A percentile compares a stretch with the other conserved stretches of the same genome.
Conservation (phyloP, 192 early-diverging fungal species). For the Mortierella alpina region DNA sequence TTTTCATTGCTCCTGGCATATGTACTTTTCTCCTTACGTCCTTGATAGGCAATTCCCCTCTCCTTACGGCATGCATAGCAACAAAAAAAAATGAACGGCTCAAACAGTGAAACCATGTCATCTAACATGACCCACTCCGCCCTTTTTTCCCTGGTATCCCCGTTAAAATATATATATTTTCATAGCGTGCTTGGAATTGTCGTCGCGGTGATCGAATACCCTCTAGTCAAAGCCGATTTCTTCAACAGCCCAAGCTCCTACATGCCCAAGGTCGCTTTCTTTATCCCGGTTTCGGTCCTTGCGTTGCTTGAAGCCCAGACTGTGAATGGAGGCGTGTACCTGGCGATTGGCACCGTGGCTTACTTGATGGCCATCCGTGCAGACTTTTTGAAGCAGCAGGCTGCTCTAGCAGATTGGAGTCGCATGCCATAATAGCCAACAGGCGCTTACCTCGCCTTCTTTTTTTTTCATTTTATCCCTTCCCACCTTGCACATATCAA, state of each 20-base stretch:
- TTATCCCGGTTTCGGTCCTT: conserved; percentile 35
- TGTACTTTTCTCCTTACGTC: background rate
- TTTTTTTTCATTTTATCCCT: too few relatives aligned
- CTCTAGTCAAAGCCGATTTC: conserved; percentile 20
- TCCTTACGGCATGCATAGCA: background rate
- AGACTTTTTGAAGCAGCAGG: conserved; percentile 38
- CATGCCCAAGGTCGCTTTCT: conserved; percentile 38
- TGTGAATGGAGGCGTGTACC: conserved; percentile 43
- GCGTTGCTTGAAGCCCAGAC: conserved; percentile 34
- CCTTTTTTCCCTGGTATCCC: background rate
- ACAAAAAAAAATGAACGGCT: background rate
- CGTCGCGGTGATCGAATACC: conserved; percentile 32
- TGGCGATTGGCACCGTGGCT: conserved; percentile 34
- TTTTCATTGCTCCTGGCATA: too few relatives aligned
- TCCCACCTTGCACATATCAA: too few relatives aligned
- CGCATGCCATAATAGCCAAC: conserved; percentile 20
- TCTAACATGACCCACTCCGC: background rate
- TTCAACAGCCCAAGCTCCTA: conserved; percentile 27
- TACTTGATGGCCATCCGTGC: conserved; percentile 40
- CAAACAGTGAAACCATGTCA: background rate
- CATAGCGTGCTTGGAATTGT: conserved; percentile 30
- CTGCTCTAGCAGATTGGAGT: background rate
- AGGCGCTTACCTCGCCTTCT: too few relatives aligned
- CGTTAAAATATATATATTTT: background rate
- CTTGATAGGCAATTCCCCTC: background rate